A percentile compares a stretch with the other conserved stretches of the same genome.
phyloP scores from a whole-genome alignment of 805 yeast species.

The Nakazawaea wyomingensis region DNA sequence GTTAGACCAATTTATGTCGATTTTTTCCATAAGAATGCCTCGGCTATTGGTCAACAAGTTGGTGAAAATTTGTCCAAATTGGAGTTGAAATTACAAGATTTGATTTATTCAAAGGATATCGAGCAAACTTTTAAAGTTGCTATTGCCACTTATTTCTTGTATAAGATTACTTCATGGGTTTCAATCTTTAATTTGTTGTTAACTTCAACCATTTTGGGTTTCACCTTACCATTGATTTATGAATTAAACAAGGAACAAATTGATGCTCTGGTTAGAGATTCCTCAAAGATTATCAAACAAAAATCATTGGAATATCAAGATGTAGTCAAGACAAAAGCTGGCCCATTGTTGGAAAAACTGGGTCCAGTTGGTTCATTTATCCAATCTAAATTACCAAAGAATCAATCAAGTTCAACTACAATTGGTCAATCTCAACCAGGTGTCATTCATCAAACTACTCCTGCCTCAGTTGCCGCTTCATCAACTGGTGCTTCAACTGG shows the following conservation, averaged over 20 bases:
- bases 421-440: slow-evolving; percentile 31
- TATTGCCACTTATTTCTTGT: slow-evolving; percentile 55
- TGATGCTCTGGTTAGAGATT: slow-evolving; percentile 53
- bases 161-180: slow-evolving; percentile 70
- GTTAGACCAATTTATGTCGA: slow-evolving; percentile 56
- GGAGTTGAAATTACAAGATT: slow-evolving; percentile 50
- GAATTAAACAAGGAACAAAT: slow-evolving; percentile 71
- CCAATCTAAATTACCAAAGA: slow-evolving; percentile 48
- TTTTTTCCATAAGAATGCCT: slow-evolving; percentile 24
- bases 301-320: slow-evolving; percentile 41
- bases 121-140: slow-evolving; percentile 72
- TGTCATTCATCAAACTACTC: slow-evolving; percentile 1
- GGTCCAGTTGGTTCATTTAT: slow-evolving; percentile 65
- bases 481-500: slow-evolving; percentile 8
- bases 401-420: slow-evolving; percentile 69
- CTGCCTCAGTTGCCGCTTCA: neutral
- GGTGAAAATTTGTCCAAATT: slow-evolving; percentile 36
- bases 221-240: slow-evolving; percentile 75
- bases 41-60: slow-evolving; percentile 28
- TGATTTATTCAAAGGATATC: slow-evolving; percentile 64
- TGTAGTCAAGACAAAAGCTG: slow-evolving; percentile 35
- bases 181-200: slow-evolving; percentile 65
- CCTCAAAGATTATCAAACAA: slow-evolving; percentile 40
- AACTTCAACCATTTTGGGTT: slow-evolving; percentile 52
- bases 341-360: slow-evolving; percentile 55